Base-by-base conservation (phyloP, 1,284 basidiomycete species). In the Cryptococcus deneoformans region DNA sequence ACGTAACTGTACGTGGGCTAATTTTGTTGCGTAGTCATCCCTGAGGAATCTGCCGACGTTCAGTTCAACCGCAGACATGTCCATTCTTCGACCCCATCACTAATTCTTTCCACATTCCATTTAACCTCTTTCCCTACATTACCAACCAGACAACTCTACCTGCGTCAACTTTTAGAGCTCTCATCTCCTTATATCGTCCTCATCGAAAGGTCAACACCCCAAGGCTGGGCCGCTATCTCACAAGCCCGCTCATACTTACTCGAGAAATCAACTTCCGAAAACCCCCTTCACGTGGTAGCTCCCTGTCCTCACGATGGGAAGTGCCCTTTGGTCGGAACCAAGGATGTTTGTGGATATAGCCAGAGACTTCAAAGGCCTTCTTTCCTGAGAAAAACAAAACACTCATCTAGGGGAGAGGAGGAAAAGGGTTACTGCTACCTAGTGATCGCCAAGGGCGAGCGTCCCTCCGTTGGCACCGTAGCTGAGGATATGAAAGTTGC, bases 251-350 rank as follows among this genome's bases (percentile, higher is more conserved):
- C 90, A 55, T 84, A 85, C 65, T 78, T 99, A 2, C 81, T 99
- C 53, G 58, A 67, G 62, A 68, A 58, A 52, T 69, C 60, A 35
- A 63, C 60, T 35, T 37, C 53, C 0, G 63, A 60, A 37, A 46
- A 52, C 16, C 69, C 69, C 12, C 59, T 69, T 0, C 71, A 75
- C 56, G 64, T 72, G 43, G 62, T 70, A 10, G 70, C 74, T 4
- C 76, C 93, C 83, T 99, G 96, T 71, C 91, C 96, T 24, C 95
- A 99, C 72, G 94, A 99, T 71, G 82, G 82, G 12, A 80, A 81
- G 29, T 99, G 96, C 72, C 95, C 96, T 1, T 68, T 85, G 5
- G 77, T 90, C 11, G 80, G 65, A 8, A 73, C 69, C 3, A 71
- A 73, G 8, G 76, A 79, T 46, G 82, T 87, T 39, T 98, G 95